Evolutionary conservation across 208 protist species (phyloP).

Genomic region (Acanthamoeba culbertsoni): DNA sequence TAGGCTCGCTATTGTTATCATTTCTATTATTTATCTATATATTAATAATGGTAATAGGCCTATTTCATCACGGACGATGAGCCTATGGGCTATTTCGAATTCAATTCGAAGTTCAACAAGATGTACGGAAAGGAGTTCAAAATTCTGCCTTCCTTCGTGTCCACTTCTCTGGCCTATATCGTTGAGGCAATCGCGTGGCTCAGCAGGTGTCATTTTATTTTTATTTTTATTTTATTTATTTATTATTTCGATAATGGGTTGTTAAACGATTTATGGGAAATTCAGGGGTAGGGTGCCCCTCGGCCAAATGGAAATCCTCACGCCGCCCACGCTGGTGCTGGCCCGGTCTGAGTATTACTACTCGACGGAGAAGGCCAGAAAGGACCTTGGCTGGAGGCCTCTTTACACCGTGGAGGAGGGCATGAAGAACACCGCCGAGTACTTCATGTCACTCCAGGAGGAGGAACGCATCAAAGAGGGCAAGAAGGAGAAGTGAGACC

Average conservation of each 20-base stretch:
- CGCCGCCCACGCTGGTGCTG: not conserved
- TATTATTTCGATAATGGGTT: not conserved
- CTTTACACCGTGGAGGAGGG: not conserved
- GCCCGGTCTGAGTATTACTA: not conserved
- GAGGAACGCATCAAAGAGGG: not conserved
- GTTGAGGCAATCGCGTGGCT: not conserved
- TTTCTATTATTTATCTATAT: too few species aligned
- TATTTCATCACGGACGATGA: not conserved
- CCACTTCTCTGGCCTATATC: not conserved
- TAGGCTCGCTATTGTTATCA: not conserved
- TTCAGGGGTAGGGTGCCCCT: not conserved
- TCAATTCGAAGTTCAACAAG: not conserved
- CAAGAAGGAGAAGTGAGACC: not conserved
- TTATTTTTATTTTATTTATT: not conserved
- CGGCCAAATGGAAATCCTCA: not conserved
- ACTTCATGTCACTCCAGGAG: constrained; percentile 12
- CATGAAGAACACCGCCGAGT: constrained; percentile 14
- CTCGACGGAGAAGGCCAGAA: not conserved
- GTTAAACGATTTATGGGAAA: too few species aligned
- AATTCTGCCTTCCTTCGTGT: not conserved
- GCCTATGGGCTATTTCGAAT: constrained; percentile 15
- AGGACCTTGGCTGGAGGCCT: not conserved
- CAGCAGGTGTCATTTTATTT: too few species aligned
- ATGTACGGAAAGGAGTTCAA: not conserved
- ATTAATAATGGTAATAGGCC: not conserved